Evolutionary conservation across 139 green algal genomes (phyloP).

Genomic region (Marvania coccoides): DNA sequence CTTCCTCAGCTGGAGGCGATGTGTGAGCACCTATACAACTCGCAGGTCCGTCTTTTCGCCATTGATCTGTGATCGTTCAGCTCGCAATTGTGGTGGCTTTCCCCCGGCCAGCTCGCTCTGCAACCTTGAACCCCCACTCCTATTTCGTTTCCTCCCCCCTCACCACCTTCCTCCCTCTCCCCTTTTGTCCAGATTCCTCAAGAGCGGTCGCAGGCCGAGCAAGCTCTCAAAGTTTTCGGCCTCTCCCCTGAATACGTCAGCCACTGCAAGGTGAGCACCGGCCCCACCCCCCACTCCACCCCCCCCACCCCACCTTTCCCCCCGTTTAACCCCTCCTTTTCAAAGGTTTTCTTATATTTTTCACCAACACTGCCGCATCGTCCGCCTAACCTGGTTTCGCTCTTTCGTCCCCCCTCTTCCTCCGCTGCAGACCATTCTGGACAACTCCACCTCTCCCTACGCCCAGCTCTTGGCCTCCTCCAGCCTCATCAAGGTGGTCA

Average conservation of each 20-base stretch:
- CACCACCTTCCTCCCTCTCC: background rate
- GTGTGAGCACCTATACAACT: constrained; percentile 79
- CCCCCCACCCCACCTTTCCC: background rate
- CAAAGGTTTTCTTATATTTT: too few relatives aligned
- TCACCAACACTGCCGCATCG: too few relatives aligned
- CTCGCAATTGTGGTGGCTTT: too few relatives aligned
- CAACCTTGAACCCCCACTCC: background rate
- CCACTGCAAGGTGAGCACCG: constrained; percentile 66
- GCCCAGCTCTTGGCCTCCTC: constrained; percentile 86
- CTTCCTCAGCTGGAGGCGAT: constrained; percentile 84
- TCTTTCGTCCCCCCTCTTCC: background rate
- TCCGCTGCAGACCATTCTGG: constrained; percentile 72
- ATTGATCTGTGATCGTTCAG: background rate
- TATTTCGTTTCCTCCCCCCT: too few relatives aligned
- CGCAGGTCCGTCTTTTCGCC: constrained; percentile 44
- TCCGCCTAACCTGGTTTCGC: too few relatives aligned
- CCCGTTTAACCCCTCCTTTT: too few relatives aligned
- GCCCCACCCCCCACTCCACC: background rate
- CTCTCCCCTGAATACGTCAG: constrained; percentile 84
- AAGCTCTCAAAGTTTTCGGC: constrained; percentile 73
- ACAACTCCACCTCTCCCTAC: constrained; percentile 83
- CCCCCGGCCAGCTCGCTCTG: too few relatives aligned
- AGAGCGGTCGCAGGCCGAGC: constrained; percentile 78
- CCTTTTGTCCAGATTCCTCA: constrained; percentile 49
- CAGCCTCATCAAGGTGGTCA: constrained; percentile 85